Conservation (phyloP, 2,329 filamentous ascomycete genomes). For the Coniochaeta sp. region DNA sequence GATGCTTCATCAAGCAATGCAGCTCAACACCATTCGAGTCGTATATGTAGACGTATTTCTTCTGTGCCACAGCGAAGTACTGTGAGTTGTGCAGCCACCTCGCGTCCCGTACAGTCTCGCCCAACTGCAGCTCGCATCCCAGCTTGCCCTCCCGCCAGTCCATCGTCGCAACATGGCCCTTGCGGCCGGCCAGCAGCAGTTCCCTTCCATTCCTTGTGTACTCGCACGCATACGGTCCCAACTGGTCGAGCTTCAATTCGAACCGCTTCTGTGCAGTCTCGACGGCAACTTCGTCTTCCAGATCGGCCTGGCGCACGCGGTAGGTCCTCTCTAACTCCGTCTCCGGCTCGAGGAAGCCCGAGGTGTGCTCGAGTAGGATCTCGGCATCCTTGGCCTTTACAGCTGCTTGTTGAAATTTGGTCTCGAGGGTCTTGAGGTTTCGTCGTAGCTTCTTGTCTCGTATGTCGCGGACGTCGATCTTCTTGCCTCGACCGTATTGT, state of each 20-base stretch:
- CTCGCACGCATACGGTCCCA: slow-evolving; percentile 84
- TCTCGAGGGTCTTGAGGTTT: slow-evolving; percentile 72
- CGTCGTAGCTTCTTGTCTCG: slow-evolving; percentile 85
- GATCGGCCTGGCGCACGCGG: slow-evolving; percentile 84
- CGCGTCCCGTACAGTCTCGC: slow-evolving; percentile 83
- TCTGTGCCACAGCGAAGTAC: slow-evolving; percentile 90
- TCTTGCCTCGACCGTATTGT: slow-evolving; percentile 77
- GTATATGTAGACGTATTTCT: slow-evolving; percentile 96
- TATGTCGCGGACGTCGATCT: slow-evolving; percentile 64
- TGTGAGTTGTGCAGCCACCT: slow-evolving; percentile 94
- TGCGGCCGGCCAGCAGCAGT: slow-evolving; percentile 77
- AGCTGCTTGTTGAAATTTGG: slow-evolving; percentile 73
- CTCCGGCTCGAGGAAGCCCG: slow-evolving; percentile 84
- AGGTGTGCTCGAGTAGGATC: slow-evolving; percentile 80
- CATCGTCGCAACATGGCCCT: slow-evolving; percentile 93
- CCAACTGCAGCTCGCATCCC: slow-evolving; percentile 83
- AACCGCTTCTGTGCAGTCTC: slow-evolving; percentile 91
- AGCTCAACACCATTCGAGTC: slow-evolving; percentile 85
- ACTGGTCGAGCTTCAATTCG: slow-evolving; percentile 71
- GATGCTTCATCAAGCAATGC: slow-evolving; percentile 83
- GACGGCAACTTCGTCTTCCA: slow-evolving; percentile 64
- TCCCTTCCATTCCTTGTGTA: slow-evolving; percentile 87
- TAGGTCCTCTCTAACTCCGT: slow-evolving; percentile 85
- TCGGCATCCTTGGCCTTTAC: slow-evolving; percentile 90
- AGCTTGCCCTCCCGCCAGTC: slow-evolving; percentile 92